These are phyloP conservation scores for Ogataea hybrid DNA, from an alignment of 1,139 yeast genomes.

Conservation along the genomic window DNA sequence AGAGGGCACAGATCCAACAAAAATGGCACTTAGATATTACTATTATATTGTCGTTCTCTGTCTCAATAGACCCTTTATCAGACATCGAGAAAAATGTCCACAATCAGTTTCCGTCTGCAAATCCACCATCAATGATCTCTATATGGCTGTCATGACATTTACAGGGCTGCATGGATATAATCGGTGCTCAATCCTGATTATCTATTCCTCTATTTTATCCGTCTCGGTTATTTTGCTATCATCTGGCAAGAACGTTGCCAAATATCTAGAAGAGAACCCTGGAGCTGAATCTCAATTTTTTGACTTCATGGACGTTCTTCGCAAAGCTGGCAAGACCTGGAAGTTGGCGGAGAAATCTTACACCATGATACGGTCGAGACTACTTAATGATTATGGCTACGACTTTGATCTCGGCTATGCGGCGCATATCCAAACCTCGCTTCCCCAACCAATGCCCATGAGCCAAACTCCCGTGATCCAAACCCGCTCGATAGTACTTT, in stretches of 20 bases:
- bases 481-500: constrained; percentile 19
- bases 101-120: constrained; percentile 25
- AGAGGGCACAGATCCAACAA: constrained; percentile 50
- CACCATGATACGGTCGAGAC: constrained; percentile 35
- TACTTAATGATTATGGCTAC: constrained; percentile 10
- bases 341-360: constrained; percentile 48
- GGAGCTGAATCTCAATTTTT: constrained; percentile 20
- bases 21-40: constrained; percentile 50
- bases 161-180: constrained; percentile 39
- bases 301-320: constrained; percentile 41
- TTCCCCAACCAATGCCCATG: not conserved
- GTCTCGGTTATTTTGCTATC: constrained; percentile 45
- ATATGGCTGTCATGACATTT: constrained; percentile 32
- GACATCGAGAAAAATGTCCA: constrained; percentile 16
- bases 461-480: not conserved
- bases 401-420: constrained; percentile 9
- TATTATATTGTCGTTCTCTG: constrained; percentile 56
- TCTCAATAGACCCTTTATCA: constrained; percentile 57
- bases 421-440: not conserved
- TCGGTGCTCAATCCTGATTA: constrained; percentile 45
- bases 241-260: constrained; percentile 24
- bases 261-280: constrained; percentile 27
- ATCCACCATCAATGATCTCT: constrained; percentile 33
- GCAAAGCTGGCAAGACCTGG: constrained; percentile 47
- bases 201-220: constrained; percentile 47